Evolutionary conservation across 169 alveolate genomes (phyloP).

Genomic region (Plasmodium falciparum): DNA sequence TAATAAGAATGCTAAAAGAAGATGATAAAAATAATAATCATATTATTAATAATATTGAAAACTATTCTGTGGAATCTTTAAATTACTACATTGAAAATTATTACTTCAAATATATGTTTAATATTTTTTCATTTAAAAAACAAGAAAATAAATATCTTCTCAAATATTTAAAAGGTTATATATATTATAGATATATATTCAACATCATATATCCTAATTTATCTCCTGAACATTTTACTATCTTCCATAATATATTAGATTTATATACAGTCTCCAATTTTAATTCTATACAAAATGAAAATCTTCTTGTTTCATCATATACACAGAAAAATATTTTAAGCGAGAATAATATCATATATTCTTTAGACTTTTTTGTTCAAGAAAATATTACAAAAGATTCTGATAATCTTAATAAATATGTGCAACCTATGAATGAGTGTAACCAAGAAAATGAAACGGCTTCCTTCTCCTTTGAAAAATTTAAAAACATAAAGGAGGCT

Average conservation of each 20-base stretch:
- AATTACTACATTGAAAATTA: constrained; percentile 27
- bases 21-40: constrained; percentile 4
- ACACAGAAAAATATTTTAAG: constrained; percentile 6
- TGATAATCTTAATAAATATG: not conserved
- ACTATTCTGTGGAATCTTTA: constrained; percentile 30
- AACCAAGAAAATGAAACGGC: not conserved
- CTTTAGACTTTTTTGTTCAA: not conserved
- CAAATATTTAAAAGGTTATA: constrained; percentile 28
- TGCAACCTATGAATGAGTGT: not conserved
- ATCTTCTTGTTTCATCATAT: not conserved
- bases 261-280: constrained; percentile 18
- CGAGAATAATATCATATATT: constrained; percentile 20
- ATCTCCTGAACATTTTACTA: not conserved
- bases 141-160: constrained; percentile 16
- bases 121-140: constrained; percentile 38
- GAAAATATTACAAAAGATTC: not conserved
- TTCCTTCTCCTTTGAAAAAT: not conserved
- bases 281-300: constrained; percentile 4
- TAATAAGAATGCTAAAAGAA: not conserved
- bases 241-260: constrained; percentile 10
- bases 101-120: constrained; percentile 36
- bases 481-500: constrained; percentile 30
- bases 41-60: not conserved
- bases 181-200: constrained; percentile 24
- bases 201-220: not conserved